Conservation (phyloP, 192 early-diverging fungal species). For the Endogone sp. region DNA sequence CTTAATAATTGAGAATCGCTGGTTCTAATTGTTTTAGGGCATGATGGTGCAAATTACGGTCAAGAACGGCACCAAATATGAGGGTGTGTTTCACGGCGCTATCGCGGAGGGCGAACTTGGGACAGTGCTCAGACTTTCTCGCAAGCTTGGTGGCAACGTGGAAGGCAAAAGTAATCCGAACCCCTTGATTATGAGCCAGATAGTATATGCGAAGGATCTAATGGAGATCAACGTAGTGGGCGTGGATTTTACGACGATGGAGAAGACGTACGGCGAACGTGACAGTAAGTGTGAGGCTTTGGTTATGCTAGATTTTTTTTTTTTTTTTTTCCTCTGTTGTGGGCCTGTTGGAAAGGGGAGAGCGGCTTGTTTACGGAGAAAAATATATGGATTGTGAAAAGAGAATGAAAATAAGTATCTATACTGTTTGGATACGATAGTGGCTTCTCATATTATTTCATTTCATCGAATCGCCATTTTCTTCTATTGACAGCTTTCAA, state of each 20-base stretch:
- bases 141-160: constrained; percentile 26
- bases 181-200: constrained; percentile 39
- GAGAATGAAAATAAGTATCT: too few species aligned
- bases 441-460: too few species aligned
- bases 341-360: too few species aligned
- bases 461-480: background rate
- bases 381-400: too few species aligned
- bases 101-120: constrained; percentile 58
- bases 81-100: constrained; percentile 67
- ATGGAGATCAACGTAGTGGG: constrained; percentile 44
- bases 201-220: constrained; percentile 67
- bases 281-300: constrained; percentile 36
- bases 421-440: too few species aligned
- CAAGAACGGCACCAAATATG: constrained; percentile 53
- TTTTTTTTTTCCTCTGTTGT: too few species aligned
- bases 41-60: constrained; percentile 54
- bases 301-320: too few species aligned
- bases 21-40: constrained; percentile 45
- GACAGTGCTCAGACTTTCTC: constrained; percentile 58
- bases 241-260: constrained; percentile 49
- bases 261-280: constrained; percentile 30
- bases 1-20: too few species aligned
- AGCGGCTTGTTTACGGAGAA: too few species aligned
- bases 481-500: constrained; percentile 55
- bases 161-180: constrained; percentile 27